These are phyloP conservation scores for Zasmidium cellare DNA, from an alignment of 2,329 filamentous ascomycete species.

Conservation along the genomic window DNA sequence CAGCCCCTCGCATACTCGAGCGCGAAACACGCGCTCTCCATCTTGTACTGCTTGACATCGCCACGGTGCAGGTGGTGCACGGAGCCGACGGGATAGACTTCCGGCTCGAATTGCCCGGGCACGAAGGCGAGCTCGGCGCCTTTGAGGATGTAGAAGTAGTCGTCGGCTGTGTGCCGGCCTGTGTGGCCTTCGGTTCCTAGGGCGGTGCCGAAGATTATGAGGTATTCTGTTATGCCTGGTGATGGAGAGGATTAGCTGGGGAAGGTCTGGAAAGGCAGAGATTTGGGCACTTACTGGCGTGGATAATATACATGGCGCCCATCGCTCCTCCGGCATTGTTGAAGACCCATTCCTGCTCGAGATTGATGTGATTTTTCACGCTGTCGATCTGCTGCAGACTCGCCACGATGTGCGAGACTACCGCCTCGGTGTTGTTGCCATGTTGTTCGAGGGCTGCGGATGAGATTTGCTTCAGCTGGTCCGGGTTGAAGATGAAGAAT, in stretches of 20 bases:
- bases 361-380: slow-evolving; percentile 61
- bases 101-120: slow-evolving; percentile 65
- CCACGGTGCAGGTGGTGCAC: slow-evolving; percentile 73
- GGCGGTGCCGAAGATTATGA: slow-evolving; percentile 83
- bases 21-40: slow-evolving; percentile 74
- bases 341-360: slow-evolving; percentile 79
- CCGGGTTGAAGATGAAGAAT: slow-evolving; percentile 74
- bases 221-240: slow-evolving; percentile 74
- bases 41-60: slow-evolving; percentile 78
- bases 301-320: slow-evolving; percentile 88
- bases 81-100: slow-evolving; percentile 68
- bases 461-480: slow-evolving; percentile 68
- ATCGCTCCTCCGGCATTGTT: slow-evolving; percentile 91
- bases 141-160: slow-evolving; percentile 89
- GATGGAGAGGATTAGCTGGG: not conserved
- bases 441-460: slow-evolving; percentile 65
- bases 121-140: slow-evolving; percentile 77
- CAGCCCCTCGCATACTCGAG: slow-evolving; percentile 83
- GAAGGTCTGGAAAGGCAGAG: not conserved
- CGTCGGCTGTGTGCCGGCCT: slow-evolving; percentile 85
- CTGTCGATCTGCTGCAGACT: slow-evolving; percentile 59
- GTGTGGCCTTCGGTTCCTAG: slow-evolving; percentile 85
- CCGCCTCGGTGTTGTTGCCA: slow-evolving; percentile 71
- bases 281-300: slow-evolving; percentile 64
- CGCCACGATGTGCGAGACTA: slow-evolving; percentile 68